A percentile compares a stretch with the other conserved stretches of the same genome.
Evolutionary conservation across 2,329 filamentous ascomycete genomes (phyloP).

Genomic region (Penicillium sp.): DNA sequence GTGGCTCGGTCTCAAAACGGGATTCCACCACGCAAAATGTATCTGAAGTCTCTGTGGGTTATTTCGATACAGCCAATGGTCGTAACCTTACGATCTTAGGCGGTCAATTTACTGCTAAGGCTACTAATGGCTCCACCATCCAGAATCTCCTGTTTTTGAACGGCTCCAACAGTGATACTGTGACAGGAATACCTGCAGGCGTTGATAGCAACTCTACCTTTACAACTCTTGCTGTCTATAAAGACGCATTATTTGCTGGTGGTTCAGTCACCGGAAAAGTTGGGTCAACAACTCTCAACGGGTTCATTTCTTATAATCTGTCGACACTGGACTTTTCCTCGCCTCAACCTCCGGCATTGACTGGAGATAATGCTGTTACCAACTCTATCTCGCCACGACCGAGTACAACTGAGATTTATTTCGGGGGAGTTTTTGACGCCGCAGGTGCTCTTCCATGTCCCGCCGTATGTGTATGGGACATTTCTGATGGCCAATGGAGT

Average conservation of each 20-base stretch:
- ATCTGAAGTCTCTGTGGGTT: constrained; percentile 70
- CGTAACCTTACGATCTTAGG: constrained; percentile 83
- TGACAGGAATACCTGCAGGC: constrained; percentile 63
- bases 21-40: constrained; percentile 42
- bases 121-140: constrained; percentile 65
- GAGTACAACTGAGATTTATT: constrained; percentile 69
- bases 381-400: constrained; percentile 72
- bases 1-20: constrained; percentile 41
- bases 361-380: constrained; percentile 64
- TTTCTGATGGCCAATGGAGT: constrained; percentile 69
- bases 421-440: constrained; percentile 78
- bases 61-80: constrained; percentile 67
- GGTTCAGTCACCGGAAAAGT: constrained; percentile 70
- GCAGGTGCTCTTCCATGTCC: constrained; percentile 81
- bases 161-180: constrained; percentile 60
- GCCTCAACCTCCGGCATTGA: constrained; percentile 70
- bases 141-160: constrained; percentile 82
- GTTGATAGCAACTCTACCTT: constrained; percentile 72
- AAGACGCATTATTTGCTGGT: constrained; percentile 72
- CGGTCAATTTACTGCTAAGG: constrained; percentile 74
- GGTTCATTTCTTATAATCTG: constrained; percentile 78
- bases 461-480: constrained; percentile 75
- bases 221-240: constrained; percentile 63
- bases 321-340: constrained; percentile 56
- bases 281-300: constrained; percentile 60